These are phyloP conservation scores for Stylonectria norvegica DNA, from an alignment of 2,329 filamentous ascomycete genomes.

Conservation along the genomic window DNA sequence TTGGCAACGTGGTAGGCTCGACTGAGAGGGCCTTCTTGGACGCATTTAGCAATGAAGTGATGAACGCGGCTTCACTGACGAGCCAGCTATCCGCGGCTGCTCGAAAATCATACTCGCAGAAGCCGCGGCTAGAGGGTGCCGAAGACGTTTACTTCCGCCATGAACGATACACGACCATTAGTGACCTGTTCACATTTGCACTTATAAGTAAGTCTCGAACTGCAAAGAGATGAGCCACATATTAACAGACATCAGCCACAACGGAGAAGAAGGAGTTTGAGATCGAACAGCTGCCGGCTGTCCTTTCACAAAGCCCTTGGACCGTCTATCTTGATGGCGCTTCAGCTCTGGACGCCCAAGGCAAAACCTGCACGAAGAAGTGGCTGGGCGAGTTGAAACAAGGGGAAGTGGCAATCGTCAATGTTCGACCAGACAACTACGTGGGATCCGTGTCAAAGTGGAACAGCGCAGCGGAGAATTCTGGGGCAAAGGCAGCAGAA, in stretches of 20 bases:
- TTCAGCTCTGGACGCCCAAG: conserved; percentile 11
- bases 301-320: conserved; percentile 12
- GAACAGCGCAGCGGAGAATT: conserved; percentile 1
- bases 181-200: conserved; percentile 64
- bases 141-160: conserved; percentile 64
- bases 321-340: conserved; percentile 16
- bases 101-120: conserved; percentile 56
- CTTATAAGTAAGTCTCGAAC: conserved; percentile 55
- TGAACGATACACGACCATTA: conserved; percentile 63
- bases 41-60: conserved; percentile 52
- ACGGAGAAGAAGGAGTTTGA: conserved; percentile 16
- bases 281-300: conserved; percentile 10
- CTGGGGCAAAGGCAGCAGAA: conserved; percentile 10
- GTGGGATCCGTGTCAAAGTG: conserved; percentile 19
- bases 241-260: conserved; percentile 5
- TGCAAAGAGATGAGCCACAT: neutral
- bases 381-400: conserved; percentile 17
- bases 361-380: conserved; percentile 21
- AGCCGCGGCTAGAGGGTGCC: conserved; percentile 52
- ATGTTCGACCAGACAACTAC: conserved; percentile 21
- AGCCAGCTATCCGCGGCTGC: conserved; percentile 55
- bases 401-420: conserved; percentile 15
- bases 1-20: conserved; percentile 53
- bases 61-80: conserved; percentile 48
- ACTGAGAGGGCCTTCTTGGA: conserved; percentile 50